Base-by-base conservation (phyloP, 1,284 basidiomycete species). In the Trichosporon ovoides region DNA sequence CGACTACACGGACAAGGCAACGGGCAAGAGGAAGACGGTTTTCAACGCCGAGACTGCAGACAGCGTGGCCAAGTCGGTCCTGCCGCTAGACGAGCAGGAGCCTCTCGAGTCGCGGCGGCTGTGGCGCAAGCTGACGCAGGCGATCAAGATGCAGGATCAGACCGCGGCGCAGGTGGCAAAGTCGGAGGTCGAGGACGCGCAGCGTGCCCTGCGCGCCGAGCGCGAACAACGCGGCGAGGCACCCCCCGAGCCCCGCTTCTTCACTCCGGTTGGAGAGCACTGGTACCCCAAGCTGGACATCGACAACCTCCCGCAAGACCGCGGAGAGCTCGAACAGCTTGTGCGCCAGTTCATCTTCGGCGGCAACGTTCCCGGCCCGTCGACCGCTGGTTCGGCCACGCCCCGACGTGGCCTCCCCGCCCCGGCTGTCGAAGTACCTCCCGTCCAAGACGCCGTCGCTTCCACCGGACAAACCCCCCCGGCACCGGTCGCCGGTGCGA, bases 91-190 rank as follows among this genome's bases (percentile, higher is more conserved):
- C 9, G 85, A 94, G 66, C 96, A 98, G 74, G 91, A 96, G 69
- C 83, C 83, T 18, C 88, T 91, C 69, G 96, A 99, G 78, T 94
- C 91, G 35, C 83, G 89, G 71, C 80, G 87, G 87, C 78, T 98
- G 53, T 98, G 95, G 95, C 72, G 80, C 38, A 83, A 86, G 56
- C 81, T 98, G 40, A 98, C 95, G 16, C 80, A 84, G 22, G 96
- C 94, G 18, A 98, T 98, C 77, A 78, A 83, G 53, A 80, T 81
- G 46, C 90, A 88, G 70, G 91, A 99, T 74, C 93, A 98, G 87
- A 91, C 93, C 68, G 87, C 85, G 22, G 96, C 96, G 12, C 97
- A 94, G 10, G 84, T 85, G 38, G 89, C 89, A 50, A 99, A 99
- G 81, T 84, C 85, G 0, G 83, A 82, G 13, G 91, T 99, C 2